Base-by-base conservation (phyloP, 805 yeast genomes). In the Candida suzukii region DNA sequence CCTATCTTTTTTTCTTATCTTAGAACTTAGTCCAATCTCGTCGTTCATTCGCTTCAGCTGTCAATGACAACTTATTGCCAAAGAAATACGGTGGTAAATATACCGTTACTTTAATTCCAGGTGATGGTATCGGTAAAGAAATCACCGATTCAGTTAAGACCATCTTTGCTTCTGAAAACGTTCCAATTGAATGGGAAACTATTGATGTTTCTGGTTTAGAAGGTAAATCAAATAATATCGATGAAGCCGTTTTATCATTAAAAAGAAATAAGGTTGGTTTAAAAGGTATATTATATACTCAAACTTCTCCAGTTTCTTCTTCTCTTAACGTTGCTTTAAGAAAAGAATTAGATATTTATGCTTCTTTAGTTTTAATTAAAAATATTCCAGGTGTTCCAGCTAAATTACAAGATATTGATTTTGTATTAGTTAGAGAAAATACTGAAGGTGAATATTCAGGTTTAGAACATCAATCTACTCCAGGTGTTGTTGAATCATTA, bases 401-500 rank as follows among this genome's bases (percentile, higher is more conserved):
- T 46, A 87, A 90, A 67, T 77, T 88, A 61, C 76, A 83, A 47
- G 88, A 85, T 53, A 86, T 91, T 51, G 96, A 90, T 70, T 77
- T 91, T 61, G 96, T 90, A 32, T 75, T 93, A 51, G 95, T 93
- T 63, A 88, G 99, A 76, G 99, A 93, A 71, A 93, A 93, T 76
- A 91, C 97, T 53, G 98, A 91, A 73, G 97, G 96, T 71, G 98
- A 91, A 71, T 91, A 88, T 74, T 91, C 98, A 40, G 98, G 98
- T 58, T 76, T 93, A 58, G 99, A 91, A 76, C 98, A 93, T 71
- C 93, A 84, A 67, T 86, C 96, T 37, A 93, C 87, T 57, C 95
- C 95, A 51, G 98, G 96, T 68, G 96, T 91, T 51, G 98, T 93
- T 52, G 98, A 91, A 75, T 86, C 96, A 33, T 74, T 90, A 57